Evolutionary conservation across 768 basidiomycete genomes (phyloP).

Genomic region (Roridomyces roridus): DNA sequence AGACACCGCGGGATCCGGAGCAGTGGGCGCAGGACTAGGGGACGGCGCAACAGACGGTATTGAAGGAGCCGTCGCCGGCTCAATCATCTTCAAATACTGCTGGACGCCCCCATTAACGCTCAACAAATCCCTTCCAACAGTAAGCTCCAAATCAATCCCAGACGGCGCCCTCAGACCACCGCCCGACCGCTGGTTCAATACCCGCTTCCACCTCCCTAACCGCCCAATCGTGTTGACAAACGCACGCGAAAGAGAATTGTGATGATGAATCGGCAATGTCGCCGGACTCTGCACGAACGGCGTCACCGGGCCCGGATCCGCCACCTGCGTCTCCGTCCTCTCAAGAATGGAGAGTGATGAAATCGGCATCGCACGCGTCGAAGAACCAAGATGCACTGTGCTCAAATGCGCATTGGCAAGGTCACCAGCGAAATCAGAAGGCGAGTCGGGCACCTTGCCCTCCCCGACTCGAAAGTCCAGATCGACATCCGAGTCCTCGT

Average conservation of each 20-base stretch:
- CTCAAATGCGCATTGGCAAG: constrained; percentile 56
- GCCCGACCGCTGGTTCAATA: constrained; percentile 55
- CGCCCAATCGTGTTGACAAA: constrained; percentile 85
- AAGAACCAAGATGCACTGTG: constrained; percentile 44
- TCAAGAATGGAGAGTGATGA: constrained; percentile 69
- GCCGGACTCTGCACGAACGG: constrained; percentile 47
- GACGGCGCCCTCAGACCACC: constrained; percentile 30
- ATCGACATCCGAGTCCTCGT: constrained; percentile 76
- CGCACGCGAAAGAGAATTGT: constrained; percentile 73
- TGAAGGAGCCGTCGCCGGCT: constrained; percentile 29
- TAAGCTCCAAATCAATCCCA: constrained; percentile 74
- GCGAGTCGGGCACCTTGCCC: constrained; percentile 35
- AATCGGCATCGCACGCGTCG: constrained; percentile 54
- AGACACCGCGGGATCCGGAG: background rate
- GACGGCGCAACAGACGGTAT: background rate
- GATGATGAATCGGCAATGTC: constrained; percentile 59
- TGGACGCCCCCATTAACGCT: constrained; percentile 68
- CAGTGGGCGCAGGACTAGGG: background rate
- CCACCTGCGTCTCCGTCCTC: constrained; percentile 56
- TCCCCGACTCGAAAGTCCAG: constrained; percentile 74
- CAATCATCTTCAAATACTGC: constrained; percentile 66
- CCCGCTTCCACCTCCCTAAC: constrained; percentile 83
- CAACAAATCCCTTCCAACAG: constrained; percentile 64
- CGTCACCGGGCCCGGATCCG: constrained; percentile 31
- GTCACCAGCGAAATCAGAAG: constrained; percentile 44